Conservation (phyloP, 2,329 filamentous ascomycete genomes). For the Hypoxylon sp. region DNA sequence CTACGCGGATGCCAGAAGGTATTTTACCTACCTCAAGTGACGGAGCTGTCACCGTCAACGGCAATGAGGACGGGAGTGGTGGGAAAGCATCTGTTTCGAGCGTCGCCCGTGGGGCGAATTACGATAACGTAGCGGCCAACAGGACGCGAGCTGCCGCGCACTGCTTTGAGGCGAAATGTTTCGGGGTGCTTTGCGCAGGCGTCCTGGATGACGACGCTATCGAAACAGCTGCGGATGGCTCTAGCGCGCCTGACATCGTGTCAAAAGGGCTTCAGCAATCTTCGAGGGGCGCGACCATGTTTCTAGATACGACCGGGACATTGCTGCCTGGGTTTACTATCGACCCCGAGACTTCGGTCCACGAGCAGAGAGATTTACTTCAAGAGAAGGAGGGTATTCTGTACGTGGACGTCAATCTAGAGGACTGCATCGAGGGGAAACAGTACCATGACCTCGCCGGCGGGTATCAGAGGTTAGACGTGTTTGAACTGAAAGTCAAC, state of each 20-base stretch:
- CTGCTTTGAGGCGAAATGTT: slow-evolving; percentile 70
- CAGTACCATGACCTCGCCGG: slow-evolving; percentile 69
- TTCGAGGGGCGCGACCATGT: slow-evolving; percentile 61
- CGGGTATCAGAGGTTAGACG: slow-evolving; percentile 66
- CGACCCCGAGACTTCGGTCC: slow-evolving; percentile 41
- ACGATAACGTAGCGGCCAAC: slow-evolving; percentile 67
- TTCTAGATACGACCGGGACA: slow-evolving; percentile 64
- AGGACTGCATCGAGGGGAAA: slow-evolving; percentile 65
- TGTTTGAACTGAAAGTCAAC: slow-evolving; percentile 65
- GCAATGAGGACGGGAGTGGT: neutral
- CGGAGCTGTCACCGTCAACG: neutral
- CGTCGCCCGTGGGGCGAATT: slow-evolving; percentile 52
- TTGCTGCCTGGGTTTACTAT: slow-evolving; percentile 55
- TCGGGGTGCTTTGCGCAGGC: slow-evolving; percentile 63
- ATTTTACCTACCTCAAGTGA: neutral
- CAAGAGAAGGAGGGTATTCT: slow-evolving; percentile 62
- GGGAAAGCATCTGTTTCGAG: slow-evolving; percentile 7
- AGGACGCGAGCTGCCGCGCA: slow-evolving; percentile 65
- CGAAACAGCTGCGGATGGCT: slow-evolving; percentile 50
- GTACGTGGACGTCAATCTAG: slow-evolving; percentile 64
- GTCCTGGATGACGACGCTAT: slow-evolving; percentile 57
- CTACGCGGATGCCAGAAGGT: slow-evolving; percentile 54
- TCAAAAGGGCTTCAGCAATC: slow-evolving; percentile 53
- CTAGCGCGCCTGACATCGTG: slow-evolving; percentile 49
- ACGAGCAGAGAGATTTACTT: slow-evolving; percentile 53